Evolutionary conservation across 2,329 filamentous ascomycete species (phyloP), one percentile per base, ranked within the genome.

Genomic region (Leptoxyphium fumago): DNA sequence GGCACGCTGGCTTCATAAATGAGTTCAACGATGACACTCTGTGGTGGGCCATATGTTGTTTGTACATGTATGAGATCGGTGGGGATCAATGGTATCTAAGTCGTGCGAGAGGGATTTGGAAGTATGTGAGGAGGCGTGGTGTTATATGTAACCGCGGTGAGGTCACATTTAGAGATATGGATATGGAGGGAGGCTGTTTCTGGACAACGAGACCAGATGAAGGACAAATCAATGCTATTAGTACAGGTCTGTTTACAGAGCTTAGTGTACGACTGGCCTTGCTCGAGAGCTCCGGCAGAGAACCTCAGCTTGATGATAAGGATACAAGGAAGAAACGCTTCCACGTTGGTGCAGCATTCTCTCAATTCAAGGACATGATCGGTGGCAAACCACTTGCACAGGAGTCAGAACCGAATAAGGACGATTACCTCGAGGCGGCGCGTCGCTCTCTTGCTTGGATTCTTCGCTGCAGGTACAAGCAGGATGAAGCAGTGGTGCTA

Each of bases 21-120:
- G 53, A 46, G 36, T 46, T 43, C 36, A 46, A 46, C 38, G 44
- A 46, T n/a, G 44, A 46, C 43, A 51, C 53, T 9, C 45, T 54
- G n/a, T 58, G 55, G 55, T 58, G 50, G 49, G 54, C 44, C 1
- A 40, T 55, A 17, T 48, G 48, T 14, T 53, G 55, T 13, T 30
- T 55, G 1, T 48, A 55, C 45, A 40, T 55, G 10, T 55, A 53
- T 42, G 38, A 45, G 17, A 44, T 55, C 11, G 50, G 44, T 8
- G 43, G 47, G 2, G 53, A 56, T 40, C 32, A 26, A 10, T 51
- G 49, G 44, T 58, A 55, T 40, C 40, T 58, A 17, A 40, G 47
- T 4, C 48, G 48, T 30, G 54, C 54, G 6, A 38, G 44, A 29
- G 47, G 38, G 1, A 48, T 58, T 34, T 55, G 53, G 52, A 40